Percentiles rank a stretch among this genome's conserved stretches.
phyloP scores from a whole-genome alignment of 495 filamentous ascomycete species.

The Oidiodendron maius region DNA sequence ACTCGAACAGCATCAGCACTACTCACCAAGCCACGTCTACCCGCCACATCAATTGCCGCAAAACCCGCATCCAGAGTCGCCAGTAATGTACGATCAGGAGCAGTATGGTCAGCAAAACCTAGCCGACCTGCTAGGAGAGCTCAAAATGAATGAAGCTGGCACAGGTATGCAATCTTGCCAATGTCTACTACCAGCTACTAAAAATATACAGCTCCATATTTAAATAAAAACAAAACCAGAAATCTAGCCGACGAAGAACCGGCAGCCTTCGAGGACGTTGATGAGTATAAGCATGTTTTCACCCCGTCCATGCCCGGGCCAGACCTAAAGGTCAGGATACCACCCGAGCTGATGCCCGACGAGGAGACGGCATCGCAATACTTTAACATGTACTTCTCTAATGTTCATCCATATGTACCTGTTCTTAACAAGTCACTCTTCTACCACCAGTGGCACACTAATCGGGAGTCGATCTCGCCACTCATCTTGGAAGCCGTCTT shows the following conservation, averaged over 20 bases:
- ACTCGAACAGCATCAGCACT: slow-evolving; percentile 43
- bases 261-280: slow-evolving; percentile 68
- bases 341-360: slow-evolving; percentile 87
- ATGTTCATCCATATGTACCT: slow-evolving; percentile 95
- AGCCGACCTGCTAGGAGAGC: slow-evolving; percentile 74
- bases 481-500: slow-evolving; percentile 94
- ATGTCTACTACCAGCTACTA: neutral
- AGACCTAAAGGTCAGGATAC: slow-evolving; percentile 78
- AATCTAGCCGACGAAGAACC: slow-evolving; percentile 58
- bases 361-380: slow-evolving; percentile 78
- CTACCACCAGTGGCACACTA: slow-evolving; percentile 88
- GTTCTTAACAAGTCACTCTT: slow-evolving; percentile 80
- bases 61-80: slow-evolving; percentile 30
- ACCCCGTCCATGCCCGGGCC: slow-evolving; percentile 61
- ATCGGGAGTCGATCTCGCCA: slow-evolving; percentile 82
- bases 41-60: slow-evolving; percentile 47
- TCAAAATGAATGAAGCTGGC: slow-evolving; percentile 82
- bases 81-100: slow-evolving; percentile 52
- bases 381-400: slow-evolving; percentile 87
- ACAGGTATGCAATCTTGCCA: slow-evolving; percentile 58
- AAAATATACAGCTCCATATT: slow-evolving; percentile 64
- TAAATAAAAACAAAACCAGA: slow-evolving; percentile 62
- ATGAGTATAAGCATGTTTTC: slow-evolving; percentile 56
- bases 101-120: slow-evolving; percentile 65
- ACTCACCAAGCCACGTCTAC: slow-evolving; percentile 35